A percentile compares a stretch with the other conserved stretches of the same genome.
Conservation (phyloP, 2,329 filamentous ascomycete genomes). For the Polychaeton citri region DNA sequence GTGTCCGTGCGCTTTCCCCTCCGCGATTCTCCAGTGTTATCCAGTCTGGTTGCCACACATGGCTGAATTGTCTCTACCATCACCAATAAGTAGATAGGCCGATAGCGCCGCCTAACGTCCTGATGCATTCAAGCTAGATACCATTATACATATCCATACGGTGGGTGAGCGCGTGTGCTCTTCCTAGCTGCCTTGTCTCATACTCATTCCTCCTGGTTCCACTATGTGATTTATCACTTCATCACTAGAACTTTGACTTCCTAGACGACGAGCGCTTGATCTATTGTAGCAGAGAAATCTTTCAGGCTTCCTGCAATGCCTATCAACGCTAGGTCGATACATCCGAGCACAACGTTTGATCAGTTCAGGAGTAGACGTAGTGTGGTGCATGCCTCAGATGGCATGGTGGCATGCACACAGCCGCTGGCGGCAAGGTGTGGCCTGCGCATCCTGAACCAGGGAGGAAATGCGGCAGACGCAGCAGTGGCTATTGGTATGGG, state of each 20-base stretch:
- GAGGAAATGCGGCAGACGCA: conserved; percentile 94
- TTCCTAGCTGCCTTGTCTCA: not conserved
- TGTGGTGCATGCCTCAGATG: conserved; percentile 83
- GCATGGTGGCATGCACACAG: conserved; percentile 82
- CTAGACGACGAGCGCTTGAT: not conserved
- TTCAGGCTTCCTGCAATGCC: conserved; percentile 26
- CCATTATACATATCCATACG: not conserved
- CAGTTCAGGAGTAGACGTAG: conserved; percentile 71
- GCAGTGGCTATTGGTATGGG: conserved; percentile 60
- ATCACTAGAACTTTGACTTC: not conserved
- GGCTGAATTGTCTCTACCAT: too few relatives aligned
- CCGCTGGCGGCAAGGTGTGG: conserved; percentile 82
- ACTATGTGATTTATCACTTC: too few relatives aligned
- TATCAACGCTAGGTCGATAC: conserved; percentile 36
- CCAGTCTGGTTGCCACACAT: too few relatives aligned
- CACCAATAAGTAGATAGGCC: not conserved
- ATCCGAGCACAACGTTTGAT: conserved; percentile 40
- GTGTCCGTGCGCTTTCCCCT: too few relatives aligned
- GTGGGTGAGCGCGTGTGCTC: too few relatives aligned
- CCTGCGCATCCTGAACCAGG: conserved; percentile 67
- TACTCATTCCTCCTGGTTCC: too few relatives aligned
- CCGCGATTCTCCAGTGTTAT: too few relatives aligned
- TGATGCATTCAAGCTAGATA: not conserved
- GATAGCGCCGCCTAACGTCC: not conserved
- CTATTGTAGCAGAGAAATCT: not conserved